Conservation (phyloP, 148 eudicot genomes). For the Mesembryanthemum crystallinum region DNA sequence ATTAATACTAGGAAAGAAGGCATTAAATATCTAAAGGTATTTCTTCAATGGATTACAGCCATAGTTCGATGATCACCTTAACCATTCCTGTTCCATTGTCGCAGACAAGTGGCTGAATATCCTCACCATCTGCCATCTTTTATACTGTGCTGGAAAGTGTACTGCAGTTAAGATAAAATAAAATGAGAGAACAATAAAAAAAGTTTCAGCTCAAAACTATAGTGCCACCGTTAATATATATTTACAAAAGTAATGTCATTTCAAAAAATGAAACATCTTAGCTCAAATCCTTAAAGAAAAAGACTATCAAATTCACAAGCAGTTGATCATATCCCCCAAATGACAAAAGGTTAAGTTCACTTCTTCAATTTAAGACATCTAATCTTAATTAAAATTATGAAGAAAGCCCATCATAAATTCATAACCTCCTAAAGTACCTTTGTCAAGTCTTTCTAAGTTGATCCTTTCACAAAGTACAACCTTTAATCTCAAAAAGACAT, state of each 20-base stretch:
- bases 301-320: not conserved
- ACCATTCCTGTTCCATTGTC: conserved; percentile 91
- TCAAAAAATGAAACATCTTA: not conserved
- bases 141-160: conserved; percentile 34
- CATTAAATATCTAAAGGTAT: not conserved
- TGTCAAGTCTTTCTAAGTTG: too few relatives aligned
- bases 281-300: not conserved
- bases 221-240: not conserved
- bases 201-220: not conserved
- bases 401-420: not conserved
- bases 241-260: not conserved
- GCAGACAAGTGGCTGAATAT: conserved; percentile 82
- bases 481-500: too few relatives aligned
- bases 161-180: conserved; percentile 22
- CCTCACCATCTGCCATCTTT: conserved; percentile 75
- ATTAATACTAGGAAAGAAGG: not conserved
- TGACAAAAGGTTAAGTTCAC: not conserved
- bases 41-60: not conserved
- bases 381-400: not conserved
- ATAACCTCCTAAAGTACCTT: too few relatives aligned
- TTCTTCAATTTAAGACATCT: not conserved
- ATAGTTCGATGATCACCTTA: conserved; percentile 43
- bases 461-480: too few relatives aligned
- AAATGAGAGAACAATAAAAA: not conserved
- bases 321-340: not conserved